Evolutionary conservation across 75 land plant genomes (phyloP), one percentile per base, ranked within the genome.

Genomic region (Adiantum capillusveneris): DNA sequence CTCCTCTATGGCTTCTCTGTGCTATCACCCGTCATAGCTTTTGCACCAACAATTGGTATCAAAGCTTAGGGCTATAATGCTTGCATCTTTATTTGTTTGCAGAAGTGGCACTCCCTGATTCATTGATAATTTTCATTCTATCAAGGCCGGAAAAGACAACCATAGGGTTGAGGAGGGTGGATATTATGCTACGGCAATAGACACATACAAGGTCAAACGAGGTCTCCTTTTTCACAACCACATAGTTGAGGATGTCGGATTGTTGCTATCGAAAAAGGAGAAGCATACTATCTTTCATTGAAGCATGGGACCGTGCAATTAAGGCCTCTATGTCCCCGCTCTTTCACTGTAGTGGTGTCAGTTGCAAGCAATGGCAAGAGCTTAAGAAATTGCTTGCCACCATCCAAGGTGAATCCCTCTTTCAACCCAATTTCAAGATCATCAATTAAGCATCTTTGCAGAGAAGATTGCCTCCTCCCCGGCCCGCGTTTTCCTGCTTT

Each of bases 291-390:
- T 22, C 25, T 25, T 27, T 53, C 55, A 53, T 24, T 2, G 55
- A 53, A 12, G 55, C 14, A 53, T n/a, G 55, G 55, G 7, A 27
- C 27, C 29, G 25, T 13, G 55, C 25, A 5, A 27, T 2, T 27
- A 27, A 53, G 6, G 55, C 55, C 5, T 53, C 55, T 7, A 24
- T 14, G 28, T 53, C 55, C 3, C 55, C 25, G 2, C 55, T 53
- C 55, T 53, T 24, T 14, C 55, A 53, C 28, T 53, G 55, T 27
- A 53, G 55, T 24, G 55, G 55, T 27, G 55, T 53, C 29, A 53
- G 3, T 24, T 53, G 55, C 28, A 53, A 14, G 55, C 55, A 53
- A 25, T 53, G 55, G 55, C 55, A 14, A 6, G 55, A 53, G 55
- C 25, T 53, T 5, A 53, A 53, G 55, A 53, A 53, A 5, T 3